Conservation (phyloP, 495 filamentous ascomycete genomes). For the Lentithecium fluviatile region DNA sequence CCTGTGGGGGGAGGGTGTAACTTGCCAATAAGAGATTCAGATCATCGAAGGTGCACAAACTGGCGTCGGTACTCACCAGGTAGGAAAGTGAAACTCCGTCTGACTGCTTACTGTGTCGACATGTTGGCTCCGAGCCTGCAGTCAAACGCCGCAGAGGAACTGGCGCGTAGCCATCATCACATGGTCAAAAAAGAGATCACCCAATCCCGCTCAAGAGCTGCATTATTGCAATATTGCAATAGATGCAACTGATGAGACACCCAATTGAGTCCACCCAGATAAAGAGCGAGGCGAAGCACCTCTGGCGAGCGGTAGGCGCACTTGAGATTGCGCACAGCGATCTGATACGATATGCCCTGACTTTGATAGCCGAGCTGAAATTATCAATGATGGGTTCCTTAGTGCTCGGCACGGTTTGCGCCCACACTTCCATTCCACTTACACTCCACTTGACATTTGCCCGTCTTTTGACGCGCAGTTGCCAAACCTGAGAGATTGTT, state of each 20-base stretch:
- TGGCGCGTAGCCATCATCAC: no score
- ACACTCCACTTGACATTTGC: conserved; percentile 16
- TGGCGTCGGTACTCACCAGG: no score
- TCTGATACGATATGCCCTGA: neutral
- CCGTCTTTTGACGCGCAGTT: neutral
- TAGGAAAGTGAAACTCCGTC: no score
- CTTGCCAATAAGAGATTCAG: conserved; percentile 4
- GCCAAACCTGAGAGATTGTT: conserved; percentile 2
- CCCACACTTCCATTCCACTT: conserved; percentile 29
- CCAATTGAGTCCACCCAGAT: no score
- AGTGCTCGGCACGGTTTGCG: conserved; percentile 19
- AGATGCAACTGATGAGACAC: no score
- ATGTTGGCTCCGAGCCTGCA: no score
- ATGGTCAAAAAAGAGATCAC: no score
- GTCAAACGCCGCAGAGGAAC: no score
- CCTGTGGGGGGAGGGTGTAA: conserved; percentile 3
- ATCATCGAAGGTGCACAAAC: neutral
- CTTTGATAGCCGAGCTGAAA: conserved; percentile 32
- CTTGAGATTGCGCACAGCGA: conserved; percentile 4
- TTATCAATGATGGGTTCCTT: conserved; percentile 5
- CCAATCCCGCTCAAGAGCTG: no score
- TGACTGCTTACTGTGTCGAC: no score
- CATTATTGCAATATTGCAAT: no score
- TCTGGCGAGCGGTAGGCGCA: neutral
- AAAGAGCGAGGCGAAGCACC: no score